These are phyloP conservation scores for Phytophthora tentaculata DNA, from an alignment of 352 stramenopile species.

Conservation along the genomic window DNA sequence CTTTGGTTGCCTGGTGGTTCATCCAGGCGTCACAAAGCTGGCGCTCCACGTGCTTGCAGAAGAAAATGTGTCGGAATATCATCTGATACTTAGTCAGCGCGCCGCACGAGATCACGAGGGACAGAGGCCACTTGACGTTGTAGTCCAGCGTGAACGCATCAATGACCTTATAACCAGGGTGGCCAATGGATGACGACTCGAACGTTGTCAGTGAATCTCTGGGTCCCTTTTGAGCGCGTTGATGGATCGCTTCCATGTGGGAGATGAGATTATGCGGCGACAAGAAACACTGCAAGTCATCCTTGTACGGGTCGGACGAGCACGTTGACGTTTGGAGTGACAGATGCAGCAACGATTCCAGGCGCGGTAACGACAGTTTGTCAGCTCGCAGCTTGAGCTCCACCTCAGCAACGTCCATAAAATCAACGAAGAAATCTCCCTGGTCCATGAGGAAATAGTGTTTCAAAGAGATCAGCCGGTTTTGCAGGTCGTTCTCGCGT, in stretches of 20 bases:
- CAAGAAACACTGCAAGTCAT: slow-evolving; percentile 91
- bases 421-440: slow-evolving; percentile 98
- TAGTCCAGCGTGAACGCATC: slow-evolving; percentile 97
- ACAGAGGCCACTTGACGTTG: slow-evolving; percentile 96
- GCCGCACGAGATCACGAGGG: slow-evolving; percentile 95
- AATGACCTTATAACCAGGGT: slow-evolving; percentile 91
- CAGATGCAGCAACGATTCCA: slow-evolving; percentile 95
- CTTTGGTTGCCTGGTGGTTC: slow-evolving; percentile 95
- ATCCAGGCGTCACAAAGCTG: slow-evolving; percentile 95
- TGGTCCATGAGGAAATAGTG: slow-evolving; percentile 99
- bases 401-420: slow-evolving; percentile 96
- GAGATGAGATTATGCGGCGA: slow-evolving; percentile 90
- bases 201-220: slow-evolving; percentile 79
- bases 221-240: slow-evolving; percentile 69
- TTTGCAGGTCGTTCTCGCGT: slow-evolving; percentile 82
- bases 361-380: slow-evolving; percentile 86
- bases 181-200: slow-evolving; percentile 67
- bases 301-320: slow-evolving; percentile 87
- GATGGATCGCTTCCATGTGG: slow-evolving; percentile 93
- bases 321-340: slow-evolving; percentile 94
- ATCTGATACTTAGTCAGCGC: slow-evolving; percentile 98
- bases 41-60: slow-evolving; percentile 98
- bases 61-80: slow-evolving; percentile 99
- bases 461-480: slow-evolving; percentile 90
- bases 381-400: slow-evolving; percentile 92